These are phyloP conservation scores for Diaporthe aspalathi DNA, from an alignment of 2,329 filamentous ascomycete species.

Conservation along the genomic window DNA sequence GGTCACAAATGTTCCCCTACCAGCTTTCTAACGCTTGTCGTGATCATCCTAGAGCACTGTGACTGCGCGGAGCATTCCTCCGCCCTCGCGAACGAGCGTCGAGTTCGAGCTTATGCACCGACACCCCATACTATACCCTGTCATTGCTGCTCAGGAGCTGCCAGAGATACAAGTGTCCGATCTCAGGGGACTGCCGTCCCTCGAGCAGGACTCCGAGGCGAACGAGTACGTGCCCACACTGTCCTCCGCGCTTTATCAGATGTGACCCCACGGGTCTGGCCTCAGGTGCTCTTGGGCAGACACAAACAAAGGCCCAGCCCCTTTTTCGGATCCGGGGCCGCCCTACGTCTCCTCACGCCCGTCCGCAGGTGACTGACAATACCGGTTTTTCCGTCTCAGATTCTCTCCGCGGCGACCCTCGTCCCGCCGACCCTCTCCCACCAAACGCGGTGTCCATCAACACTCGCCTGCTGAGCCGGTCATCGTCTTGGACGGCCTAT, in stretches of 20 bases:
- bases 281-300: not conserved
- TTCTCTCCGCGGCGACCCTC: not conserved
- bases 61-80: slow-evolving; percentile 6
- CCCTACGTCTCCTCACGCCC: not conserved
- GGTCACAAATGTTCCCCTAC: not conserved
- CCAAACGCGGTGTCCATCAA: not conserved
- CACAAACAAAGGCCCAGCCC: not conserved
- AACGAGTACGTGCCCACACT: not conserved
- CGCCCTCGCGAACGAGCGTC: slow-evolving; percentile 27
- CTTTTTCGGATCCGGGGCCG: not conserved
- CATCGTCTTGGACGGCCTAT: not conserved
- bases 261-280: slow-evolving; percentile 1
- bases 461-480: not conserved
- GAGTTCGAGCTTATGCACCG: slow-evolving; percentile 39
- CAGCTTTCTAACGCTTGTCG: not conserved
- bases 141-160: not conserved
- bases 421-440: not conserved
- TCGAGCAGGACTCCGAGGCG: not conserved
- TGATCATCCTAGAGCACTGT: not conserved
- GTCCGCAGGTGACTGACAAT: not conserved
- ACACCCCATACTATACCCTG: slow-evolving; percentile 35
- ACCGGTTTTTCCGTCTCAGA: not conserved
- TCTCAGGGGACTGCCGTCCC: not conserved
- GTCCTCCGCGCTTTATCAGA: not conserved
- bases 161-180: not conserved